Percentiles rank a stretch among this genome's conserved stretches.
Conservation (phyloP, 2,329 filamentous ascomycete genomes). For the Aureobasidium sp. region DNA sequence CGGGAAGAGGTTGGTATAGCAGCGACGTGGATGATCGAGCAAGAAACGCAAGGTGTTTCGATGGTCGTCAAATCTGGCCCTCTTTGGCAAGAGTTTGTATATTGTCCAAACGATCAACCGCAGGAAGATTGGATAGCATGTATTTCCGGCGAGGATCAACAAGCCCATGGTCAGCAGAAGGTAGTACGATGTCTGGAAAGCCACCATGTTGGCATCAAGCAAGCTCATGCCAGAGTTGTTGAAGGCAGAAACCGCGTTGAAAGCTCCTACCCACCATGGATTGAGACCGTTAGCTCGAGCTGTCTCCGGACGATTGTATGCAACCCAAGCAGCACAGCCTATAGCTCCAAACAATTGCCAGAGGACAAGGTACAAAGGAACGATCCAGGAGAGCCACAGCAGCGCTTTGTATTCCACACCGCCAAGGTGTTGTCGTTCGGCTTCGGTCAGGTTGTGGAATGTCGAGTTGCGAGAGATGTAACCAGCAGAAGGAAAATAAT, state of each 20-base stretch:
- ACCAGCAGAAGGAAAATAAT: slow-evolving; percentile 17
- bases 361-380: slow-evolving; percentile 53
- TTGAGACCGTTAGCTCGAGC: slow-evolving; percentile 52
- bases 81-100: slow-evolving; percentile 40
- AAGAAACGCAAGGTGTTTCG: slow-evolving; percentile 47
- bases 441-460: slow-evolving; percentile 47
- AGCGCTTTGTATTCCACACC: slow-evolving; percentile 60
- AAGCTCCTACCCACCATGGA: slow-evolving; percentile 63
- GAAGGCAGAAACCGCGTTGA: slow-evolving; percentile 62
- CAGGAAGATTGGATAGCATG: slow-evolving; percentile 52
- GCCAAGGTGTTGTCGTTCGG: slow-evolving; percentile 52
- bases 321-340: slow-evolving; percentile 57
- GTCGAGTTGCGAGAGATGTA: slow-evolving; percentile 46
- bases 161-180: slow-evolving; percentile 44
- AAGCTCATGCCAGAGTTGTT: slow-evolving; percentile 67
- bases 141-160: slow-evolving; percentile 48
- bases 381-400: slow-evolving; percentile 50
- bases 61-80: slow-evolving; percentile 34
- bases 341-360: slow-evolving; percentile 55
- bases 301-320: slow-evolving; percentile 42
- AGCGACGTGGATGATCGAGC: slow-evolving; percentile 56
- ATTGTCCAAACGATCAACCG: slow-evolving; percentile 53
- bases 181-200: slow-evolving; percentile 45
- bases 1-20: slow-evolving; percentile 58
- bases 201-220: slow-evolving; percentile 59